A percentile compares a stretch with the other conserved stretches of the same genome.
Evolutionary conservation across 2,329 filamentous ascomycete species (phyloP).

Genomic region (Stachybotrys echinatus): DNA sequence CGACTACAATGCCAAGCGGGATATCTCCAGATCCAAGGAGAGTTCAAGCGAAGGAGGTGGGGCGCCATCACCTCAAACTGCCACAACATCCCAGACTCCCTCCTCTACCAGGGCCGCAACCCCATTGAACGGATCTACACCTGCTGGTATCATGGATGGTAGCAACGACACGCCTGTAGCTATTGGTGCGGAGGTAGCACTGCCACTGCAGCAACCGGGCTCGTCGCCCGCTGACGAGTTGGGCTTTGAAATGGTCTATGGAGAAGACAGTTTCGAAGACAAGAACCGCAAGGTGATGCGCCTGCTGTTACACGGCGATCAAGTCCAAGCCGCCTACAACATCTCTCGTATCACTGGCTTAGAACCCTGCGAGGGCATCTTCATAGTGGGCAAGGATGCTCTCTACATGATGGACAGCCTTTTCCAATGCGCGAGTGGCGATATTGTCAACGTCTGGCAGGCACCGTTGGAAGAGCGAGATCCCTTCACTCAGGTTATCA

Average conservation of each 20-base stretch:
- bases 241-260: slow-evolving; percentile 90
- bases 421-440: slow-evolving; percentile 89
- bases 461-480: slow-evolving; percentile 89
- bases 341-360: slow-evolving; percentile 90
- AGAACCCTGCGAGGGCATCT: slow-evolving; percentile 86
- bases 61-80: slow-evolving; percentile 28
- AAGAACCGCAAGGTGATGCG: slow-evolving; percentile 98
- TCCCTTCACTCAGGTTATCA: slow-evolving; percentile 90
- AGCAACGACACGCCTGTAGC: slow-evolving; percentile 9
- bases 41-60: slow-evolving; percentile 44
- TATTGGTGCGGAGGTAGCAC: slow-evolving; percentile 17
- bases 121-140: slow-evolving; percentile 6
- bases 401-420: slow-evolving; percentile 96
- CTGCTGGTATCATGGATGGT: slow-evolving; percentile 14
- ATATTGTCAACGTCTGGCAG: slow-evolving; percentile 95
- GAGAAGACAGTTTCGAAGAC: slow-evolving; percentile 78
- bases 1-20: slow-evolving; percentile 62
- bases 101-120: slow-evolving; percentile 5
- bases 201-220: slow-evolving; percentile 11
- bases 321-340: slow-evolving; percentile 92
- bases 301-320: slow-evolving; percentile 81
- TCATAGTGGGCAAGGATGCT: slow-evolving; percentile 87
- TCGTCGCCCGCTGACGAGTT: slow-evolving; percentile 57
- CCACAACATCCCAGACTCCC: slow-evolving; percentile 16
- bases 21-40: slow-evolving; percentile 80